phyloP scores from a whole-genome alignment of 2,329 filamentous ascomycete genomes.

The Diaporthe citrichinensis region DNA sequence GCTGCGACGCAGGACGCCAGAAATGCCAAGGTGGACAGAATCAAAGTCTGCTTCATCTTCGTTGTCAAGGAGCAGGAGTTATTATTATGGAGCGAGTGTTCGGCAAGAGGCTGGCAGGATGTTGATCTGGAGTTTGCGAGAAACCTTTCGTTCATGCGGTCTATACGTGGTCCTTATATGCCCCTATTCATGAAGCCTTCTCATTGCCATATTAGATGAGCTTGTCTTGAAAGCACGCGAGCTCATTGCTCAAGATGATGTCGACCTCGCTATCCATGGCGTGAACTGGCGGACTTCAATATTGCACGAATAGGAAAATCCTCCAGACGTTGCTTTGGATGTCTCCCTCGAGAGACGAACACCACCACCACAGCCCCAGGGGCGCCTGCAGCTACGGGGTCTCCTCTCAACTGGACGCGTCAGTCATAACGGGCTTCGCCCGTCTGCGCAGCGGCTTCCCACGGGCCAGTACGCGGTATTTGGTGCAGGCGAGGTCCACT shows the following conservation, averaged over 20 bases:
- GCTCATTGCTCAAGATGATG: neutral
- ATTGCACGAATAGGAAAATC: constrained; percentile 23
- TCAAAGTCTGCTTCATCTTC: constrained; percentile 24
- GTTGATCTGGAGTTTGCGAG: neutral
- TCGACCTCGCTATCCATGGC: neutral
- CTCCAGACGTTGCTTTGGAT: neutral
- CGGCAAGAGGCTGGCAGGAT: neutral
- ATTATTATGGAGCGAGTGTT: neutral
- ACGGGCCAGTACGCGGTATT: neutral
- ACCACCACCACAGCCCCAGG: neutral
- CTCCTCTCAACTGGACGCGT: neutral
- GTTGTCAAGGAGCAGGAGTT: neutral
- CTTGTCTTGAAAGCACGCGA: neutral
- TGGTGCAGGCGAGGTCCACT: neutral
- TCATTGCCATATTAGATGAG: neutral
- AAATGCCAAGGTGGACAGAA: constrained; percentile 20
- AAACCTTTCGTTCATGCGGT: neutral
- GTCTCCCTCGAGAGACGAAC: neutral
- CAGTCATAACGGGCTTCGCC: neutral
- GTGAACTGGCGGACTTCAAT: neutral
- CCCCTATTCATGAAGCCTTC: neutral
- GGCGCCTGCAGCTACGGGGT: neutral
- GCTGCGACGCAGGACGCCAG: constrained; percentile 16
- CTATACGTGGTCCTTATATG: neutral
- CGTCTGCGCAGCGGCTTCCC: neutral